phyloP scores from a whole-genome alignment of 2,329 filamentous ascomycete genomes.

The Ophiostoma sp. region DNA sequence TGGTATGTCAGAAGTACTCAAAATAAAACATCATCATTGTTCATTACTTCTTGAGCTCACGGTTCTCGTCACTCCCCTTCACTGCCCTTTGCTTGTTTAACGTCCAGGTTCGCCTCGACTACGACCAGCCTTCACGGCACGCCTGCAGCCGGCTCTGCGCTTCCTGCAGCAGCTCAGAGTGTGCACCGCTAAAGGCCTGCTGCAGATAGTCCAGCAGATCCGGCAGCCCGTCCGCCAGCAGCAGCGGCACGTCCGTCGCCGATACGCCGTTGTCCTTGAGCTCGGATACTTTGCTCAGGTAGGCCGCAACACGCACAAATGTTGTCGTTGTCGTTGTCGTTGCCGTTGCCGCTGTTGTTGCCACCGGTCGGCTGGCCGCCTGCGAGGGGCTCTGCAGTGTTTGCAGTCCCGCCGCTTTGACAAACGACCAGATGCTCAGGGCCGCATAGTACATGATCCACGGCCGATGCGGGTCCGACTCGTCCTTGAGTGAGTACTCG shows the following conservation, averaged over 20 bases:
- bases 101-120: background rate
- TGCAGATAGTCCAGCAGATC: slow-evolving; percentile 44
- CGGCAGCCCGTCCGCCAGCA: slow-evolving; percentile 51
- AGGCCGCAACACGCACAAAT: slow-evolving; percentile 36
- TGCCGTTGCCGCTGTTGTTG: no score
- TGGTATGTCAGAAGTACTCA: no score
- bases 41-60: no score
- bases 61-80: background rate
- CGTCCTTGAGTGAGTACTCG: slow-evolving; percentile 67
- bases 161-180: slow-evolving; percentile 69
- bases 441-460: slow-evolving; percentile 89
- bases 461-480: slow-evolving; percentile 75
- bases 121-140: slow-evolving; percentile 49
- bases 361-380: background rate
- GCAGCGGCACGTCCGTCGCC: background rate
- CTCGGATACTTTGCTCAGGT: slow-evolving; percentile 61
- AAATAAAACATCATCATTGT: no score
- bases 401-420: slow-evolving; percentile 61
- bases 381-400: background rate
- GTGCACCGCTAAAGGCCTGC: slow-evolving; percentile 41
- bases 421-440: slow-evolving; percentile 82
- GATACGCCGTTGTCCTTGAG: slow-evolving; percentile 58
- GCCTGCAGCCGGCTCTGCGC: slow-evolving; percentile 64
- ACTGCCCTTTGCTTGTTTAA: background rate
- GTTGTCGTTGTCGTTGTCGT: slow-evolving; percentile 24